Conservation (phyloP, 495 filamentous ascomycete genomes). For the Hypomontagnella monticulosa region DNA sequence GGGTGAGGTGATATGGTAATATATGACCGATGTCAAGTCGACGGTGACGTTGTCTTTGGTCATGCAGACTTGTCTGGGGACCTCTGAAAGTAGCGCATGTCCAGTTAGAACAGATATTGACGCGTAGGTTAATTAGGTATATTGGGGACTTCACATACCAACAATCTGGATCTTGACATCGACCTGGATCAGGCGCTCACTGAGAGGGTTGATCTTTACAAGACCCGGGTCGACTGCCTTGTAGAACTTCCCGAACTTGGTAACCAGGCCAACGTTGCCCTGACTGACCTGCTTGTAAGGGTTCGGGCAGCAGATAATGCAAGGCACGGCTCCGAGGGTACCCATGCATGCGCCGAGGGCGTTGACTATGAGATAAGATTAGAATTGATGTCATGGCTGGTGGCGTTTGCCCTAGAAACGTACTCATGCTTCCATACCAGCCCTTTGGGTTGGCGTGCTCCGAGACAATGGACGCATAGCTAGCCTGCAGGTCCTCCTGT, state of each 20-base stretch:
- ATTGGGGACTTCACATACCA: constrained; percentile 56
- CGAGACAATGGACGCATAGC: constrained; percentile 81
- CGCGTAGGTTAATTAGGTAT: constrained; percentile 3
- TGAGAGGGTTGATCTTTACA: constrained; percentile 97
- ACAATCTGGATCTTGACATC: constrained; percentile 99
- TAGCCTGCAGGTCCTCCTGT: constrained; percentile 85
- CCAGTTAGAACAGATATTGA: constrained; percentile 1
- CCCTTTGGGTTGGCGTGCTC: constrained; percentile 78
- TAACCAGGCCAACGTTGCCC: constrained; percentile 93
- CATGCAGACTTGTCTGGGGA: constrained; percentile 97
- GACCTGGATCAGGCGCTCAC: constrained; percentile 86
- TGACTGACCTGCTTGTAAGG: constrained; percentile 94
- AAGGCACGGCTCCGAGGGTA: constrained; percentile 86
- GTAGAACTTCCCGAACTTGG: constrained; percentile 96
- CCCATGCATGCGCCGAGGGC: constrained; percentile 80
- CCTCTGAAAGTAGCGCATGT: constrained; percentile 63
- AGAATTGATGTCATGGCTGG: not conserved
- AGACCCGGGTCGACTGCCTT: constrained; percentile 96
- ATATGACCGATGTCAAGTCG: constrained; percentile 95
- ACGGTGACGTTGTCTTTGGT: constrained; percentile 99
- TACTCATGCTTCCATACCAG: constrained; percentile 93
- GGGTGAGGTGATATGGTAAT: constrained; percentile 95
- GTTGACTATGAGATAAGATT: constrained; percentile 65
- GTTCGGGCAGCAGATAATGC: constrained; percentile 93
- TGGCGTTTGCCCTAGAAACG: constrained; percentile 40